A percentile compares a stretch with the other conserved stretches of the same genome.
Evolutionary conservation across 2,329 filamentous ascomycete genomes (phyloP).

Genomic region (Dactylellina parvicollis): DNA sequence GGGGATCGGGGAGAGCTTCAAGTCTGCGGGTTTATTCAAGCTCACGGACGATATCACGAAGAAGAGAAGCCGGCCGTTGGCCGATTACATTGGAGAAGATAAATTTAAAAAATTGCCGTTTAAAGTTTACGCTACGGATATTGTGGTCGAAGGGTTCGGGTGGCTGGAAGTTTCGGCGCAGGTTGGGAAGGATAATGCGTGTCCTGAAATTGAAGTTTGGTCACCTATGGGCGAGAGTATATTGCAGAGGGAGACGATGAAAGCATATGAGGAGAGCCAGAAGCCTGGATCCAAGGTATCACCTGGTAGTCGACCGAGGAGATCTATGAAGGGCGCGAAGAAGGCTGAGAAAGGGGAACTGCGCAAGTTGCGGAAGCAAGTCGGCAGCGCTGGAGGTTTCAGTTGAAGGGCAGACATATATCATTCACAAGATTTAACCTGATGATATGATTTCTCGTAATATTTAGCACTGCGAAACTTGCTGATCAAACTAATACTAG

Average conservation of each 20-base stretch:
- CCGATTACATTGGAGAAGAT: conserved; percentile 70
- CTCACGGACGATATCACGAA: conserved; percentile 86
- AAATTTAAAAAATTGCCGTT: conserved; percentile 80
- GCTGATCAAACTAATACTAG: too few relatives aligned
- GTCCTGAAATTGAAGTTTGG: conserved; percentile 56
- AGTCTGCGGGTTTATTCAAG: conserved; percentile 76
- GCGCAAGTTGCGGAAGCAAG: conserved; percentile 1
- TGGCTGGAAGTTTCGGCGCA: conserved; percentile 92
- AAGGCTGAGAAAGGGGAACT: conserved; percentile 56
- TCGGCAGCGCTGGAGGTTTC: neutral
- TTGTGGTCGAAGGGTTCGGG: conserved; percentile 89
- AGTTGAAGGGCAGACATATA: neutral
- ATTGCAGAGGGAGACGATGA: conserved; percentile 55
- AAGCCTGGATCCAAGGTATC: conserved; percentile 48
- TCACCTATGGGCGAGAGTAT: conserved; percentile 50
- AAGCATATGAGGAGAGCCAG: conserved; percentile 50
- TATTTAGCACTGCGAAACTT: too few relatives aligned
- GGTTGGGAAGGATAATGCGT: conserved; percentile 71
- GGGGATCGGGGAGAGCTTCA: neutral
- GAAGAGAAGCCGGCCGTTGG: conserved; percentile 72
- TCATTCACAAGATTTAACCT: too few relatives aligned
- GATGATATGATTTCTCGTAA: too few relatives aligned
- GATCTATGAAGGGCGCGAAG: conserved; percentile 57
- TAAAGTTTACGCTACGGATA: conserved; percentile 79
- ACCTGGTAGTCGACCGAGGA: conserved; percentile 25